Evolutionary conservation across 192 early-diverging fungal genomes (phyloP).

Genomic region (Rhizophagus prolifer): DNA sequence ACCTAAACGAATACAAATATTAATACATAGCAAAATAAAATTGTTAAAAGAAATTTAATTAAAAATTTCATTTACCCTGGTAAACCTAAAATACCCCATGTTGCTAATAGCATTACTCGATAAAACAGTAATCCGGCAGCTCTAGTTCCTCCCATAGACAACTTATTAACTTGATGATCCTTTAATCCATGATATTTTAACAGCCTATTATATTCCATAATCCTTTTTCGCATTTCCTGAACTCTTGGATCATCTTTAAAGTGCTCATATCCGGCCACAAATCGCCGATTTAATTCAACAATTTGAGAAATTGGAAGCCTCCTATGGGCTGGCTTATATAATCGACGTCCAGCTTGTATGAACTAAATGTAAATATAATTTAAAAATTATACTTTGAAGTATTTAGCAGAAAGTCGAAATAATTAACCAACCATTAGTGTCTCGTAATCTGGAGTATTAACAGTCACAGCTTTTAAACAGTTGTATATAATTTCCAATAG

Average conservation of each 20-base stretch:
- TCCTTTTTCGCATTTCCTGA: constrained; percentile 70
- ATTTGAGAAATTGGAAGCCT: constrained; percentile 83
- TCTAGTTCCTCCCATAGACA: constrained; percentile 60
- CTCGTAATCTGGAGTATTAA: constrained; percentile 91
- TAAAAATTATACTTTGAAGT: not conserved
- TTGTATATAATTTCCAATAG: constrained; percentile 81
- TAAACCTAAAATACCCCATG: constrained; percentile 75
- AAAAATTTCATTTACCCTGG: constrained; percentile 68
- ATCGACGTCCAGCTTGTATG: constrained; percentile 88
- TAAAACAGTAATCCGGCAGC: constrained; percentile 69
- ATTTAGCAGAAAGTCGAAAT: not conserved
- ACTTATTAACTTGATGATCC: constrained; percentile 94
- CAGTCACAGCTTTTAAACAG: constrained; percentile 82
- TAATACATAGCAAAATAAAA: not conserved
- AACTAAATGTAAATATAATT: constrained; percentile 47
- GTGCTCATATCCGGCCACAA: constrained; percentile 78
- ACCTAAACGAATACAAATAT: constrained; percentile 33
- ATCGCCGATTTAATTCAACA: constrained; percentile 86
- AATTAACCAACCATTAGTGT: constrained; percentile 72
- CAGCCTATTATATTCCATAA: constrained; percentile 84
- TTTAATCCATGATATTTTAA: constrained; percentile 90
- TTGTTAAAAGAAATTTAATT: not conserved
- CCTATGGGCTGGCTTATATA: constrained; percentile 87
- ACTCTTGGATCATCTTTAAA: constrained; percentile 84
- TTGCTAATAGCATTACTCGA: constrained; percentile 66